Evolutionary conservation across 306 rosid species (phyloP).

Genomic region (Ormosia emarginata): DNA sequence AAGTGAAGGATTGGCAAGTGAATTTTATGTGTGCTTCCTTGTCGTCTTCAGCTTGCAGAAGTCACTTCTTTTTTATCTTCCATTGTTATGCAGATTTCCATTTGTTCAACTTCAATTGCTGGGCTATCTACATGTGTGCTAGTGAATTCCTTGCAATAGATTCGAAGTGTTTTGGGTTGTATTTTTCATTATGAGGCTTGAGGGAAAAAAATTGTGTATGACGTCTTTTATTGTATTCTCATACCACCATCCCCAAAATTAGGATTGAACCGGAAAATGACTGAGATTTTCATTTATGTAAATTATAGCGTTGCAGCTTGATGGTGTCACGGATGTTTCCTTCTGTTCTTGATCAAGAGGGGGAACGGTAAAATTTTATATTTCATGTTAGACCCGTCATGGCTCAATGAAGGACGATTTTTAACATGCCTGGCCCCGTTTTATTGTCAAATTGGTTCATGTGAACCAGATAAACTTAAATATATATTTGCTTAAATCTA

Average conservation of each 20-base stretch:
- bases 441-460: neutral
- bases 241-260: neutral
- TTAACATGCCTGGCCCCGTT: neutral
- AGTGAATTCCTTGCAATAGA: conserved; percentile 32
- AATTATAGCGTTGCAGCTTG: conserved; percentile 13
- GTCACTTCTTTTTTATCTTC: conserved; percentile 28
- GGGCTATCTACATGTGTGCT: conserved; percentile 37
- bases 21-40: conserved; percentile 28
- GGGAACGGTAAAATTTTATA: neutral
- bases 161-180: conserved; percentile 38
- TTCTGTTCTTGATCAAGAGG: neutral
- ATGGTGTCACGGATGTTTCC: neutral
- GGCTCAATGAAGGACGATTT: neutral
- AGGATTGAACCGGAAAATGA: conserved; percentile 19
- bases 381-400: neutral
- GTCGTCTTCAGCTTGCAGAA: conserved; percentile 27
- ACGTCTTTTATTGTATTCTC: neutral
- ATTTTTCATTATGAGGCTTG: conserved; percentile 30
- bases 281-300: neutral
- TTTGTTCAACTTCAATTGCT: conserved; percentile 32
- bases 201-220: conserved; percentile 8
- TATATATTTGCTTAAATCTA: neutral
- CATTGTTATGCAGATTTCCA: conserved; percentile 27
- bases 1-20: conserved; percentile 35
- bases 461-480: neutral